Percentiles rank a stretch among this genome's conserved stretches.
These are phyloP conservation scores for Cryptococcus hybrid DNA, from an alignment of 1,284 basidiomycete species.

Conservation along the genomic window DNA sequence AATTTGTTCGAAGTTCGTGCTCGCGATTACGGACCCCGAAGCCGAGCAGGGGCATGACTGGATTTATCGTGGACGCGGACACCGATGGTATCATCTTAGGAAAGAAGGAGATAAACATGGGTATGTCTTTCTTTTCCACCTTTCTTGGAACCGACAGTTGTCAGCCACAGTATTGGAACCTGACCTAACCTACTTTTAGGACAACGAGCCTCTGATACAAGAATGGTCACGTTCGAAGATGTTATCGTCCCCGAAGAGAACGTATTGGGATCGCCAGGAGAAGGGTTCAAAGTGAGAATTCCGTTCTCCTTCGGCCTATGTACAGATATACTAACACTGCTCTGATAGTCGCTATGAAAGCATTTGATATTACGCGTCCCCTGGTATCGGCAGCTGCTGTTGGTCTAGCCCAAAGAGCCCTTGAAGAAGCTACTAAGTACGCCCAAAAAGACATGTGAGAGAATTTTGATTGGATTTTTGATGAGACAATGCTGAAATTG, in stretches of 20 bases:
- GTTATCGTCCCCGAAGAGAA: conserved; percentile 56
- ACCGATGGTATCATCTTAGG: conserved; percentile 53
- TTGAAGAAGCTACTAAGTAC: conserved; percentile 57
- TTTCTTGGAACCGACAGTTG: conserved; percentile 5
- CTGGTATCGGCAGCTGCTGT: conserved; percentile 57
- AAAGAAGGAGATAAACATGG: conserved; percentile 61
- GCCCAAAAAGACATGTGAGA: conserved; percentile 54
- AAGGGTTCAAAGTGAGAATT: conserved; percentile 54
- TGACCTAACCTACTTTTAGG: conserved; percentile 11
- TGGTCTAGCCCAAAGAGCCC: conserved; percentile 56
- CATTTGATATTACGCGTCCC: conserved; percentile 56
- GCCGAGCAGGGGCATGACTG: conserved; percentile 56
- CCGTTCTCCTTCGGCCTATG: background rate
- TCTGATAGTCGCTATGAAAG: conserved; percentile 51
- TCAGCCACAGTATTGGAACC: background rate
- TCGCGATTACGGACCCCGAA: conserved; percentile 55
- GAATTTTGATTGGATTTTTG: background rate
- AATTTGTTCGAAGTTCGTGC: conserved; percentile 49
- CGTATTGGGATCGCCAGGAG: conserved; percentile 55
- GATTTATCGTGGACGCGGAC: conserved; percentile 58
- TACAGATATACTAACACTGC: no score
- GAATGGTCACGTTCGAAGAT: conserved; percentile 58
- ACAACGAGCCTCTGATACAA: conserved; percentile 58
- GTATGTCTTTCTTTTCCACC: conserved; percentile 21
- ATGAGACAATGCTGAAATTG: conserved; percentile 1